These are phyloP conservation scores for Inga laurina DNA, from an alignment of 306 rosid species.

Conservation along the genomic window DNA sequence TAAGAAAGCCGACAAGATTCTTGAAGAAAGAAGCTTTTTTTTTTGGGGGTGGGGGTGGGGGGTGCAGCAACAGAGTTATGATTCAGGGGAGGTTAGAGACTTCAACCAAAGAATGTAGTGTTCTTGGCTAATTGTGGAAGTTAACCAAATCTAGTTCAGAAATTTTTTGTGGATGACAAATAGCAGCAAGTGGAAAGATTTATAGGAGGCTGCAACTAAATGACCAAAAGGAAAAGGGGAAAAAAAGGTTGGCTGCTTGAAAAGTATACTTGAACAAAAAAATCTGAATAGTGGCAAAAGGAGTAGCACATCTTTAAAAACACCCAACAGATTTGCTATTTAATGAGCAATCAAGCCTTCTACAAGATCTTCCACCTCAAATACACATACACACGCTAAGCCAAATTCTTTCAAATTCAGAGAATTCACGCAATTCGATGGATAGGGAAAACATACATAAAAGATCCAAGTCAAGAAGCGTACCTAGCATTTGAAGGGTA, in stretches of 20 bases:
- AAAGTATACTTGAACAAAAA: constrained; percentile 16
- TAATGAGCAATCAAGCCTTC: background rate
- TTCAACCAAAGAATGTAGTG: background rate
- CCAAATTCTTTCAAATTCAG: constrained; percentile 17
- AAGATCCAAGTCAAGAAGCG: constrained; percentile 22
- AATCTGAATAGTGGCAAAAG: constrained; percentile 4
- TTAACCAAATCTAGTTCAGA: background rate
- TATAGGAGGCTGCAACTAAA: background rate
- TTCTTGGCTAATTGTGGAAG: constrained; percentile 9
- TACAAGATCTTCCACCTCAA: constrained; percentile 20
- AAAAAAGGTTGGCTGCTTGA: background rate
- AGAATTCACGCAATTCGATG: background rate
- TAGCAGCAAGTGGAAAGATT: background rate
- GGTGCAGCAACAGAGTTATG: background rate
- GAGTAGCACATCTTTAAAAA: background rate
- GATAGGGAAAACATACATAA: background rate
- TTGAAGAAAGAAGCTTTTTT: background rate
- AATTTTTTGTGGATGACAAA: background rate
- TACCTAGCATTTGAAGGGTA: constrained; percentile 84
- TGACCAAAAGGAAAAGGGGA: background rate
- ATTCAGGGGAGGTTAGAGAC: background rate
- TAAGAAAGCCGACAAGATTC: constrained; percentile 6
- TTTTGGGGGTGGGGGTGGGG: background rate
- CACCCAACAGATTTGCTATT: background rate
- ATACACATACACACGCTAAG: background rate